phyloP scores from a whole-genome alignment of 1,139 yeast genomes.

The Blastobotrys aristatus region DNA sequence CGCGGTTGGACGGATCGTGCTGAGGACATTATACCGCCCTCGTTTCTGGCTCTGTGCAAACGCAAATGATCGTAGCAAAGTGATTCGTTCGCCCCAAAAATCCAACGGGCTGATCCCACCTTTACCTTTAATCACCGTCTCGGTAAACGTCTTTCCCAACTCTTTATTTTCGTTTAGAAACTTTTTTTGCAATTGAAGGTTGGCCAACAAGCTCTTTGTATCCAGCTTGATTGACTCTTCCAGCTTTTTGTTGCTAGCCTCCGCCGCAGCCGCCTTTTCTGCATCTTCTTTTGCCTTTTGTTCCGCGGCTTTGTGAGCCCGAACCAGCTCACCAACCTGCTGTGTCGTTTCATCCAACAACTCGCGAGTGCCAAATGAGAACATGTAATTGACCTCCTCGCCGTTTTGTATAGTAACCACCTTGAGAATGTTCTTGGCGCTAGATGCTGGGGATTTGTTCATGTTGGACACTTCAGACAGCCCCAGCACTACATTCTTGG shows the following conservation, averaged over 20 bases:
- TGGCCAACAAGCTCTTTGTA: constrained; percentile 48
- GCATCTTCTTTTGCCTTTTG: constrained; percentile 42
- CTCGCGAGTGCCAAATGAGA: constrained; percentile 64
- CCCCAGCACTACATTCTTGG: constrained; percentile 14
- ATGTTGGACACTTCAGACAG: constrained; percentile 29
- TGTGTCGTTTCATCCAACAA: constrained; percentile 73
- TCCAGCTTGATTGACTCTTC: constrained; percentile 34
- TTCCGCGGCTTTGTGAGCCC: constrained; percentile 39
- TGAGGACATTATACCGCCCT: constrained; percentile 91
- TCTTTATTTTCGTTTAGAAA: constrained; percentile 63
- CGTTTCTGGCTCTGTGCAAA: constrained; percentile 75
- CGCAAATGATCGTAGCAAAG: constrained; percentile 78
- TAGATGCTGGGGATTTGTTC: constrained; percentile 69
- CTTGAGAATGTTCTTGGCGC: constrained; percentile 65
- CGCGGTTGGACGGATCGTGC: constrained; percentile 88
- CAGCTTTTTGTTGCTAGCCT: constrained; percentile 29
- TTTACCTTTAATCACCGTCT: constrained; percentile 77
- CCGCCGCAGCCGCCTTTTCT: constrained; percentile 25
- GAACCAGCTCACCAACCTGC: constrained; percentile 61
- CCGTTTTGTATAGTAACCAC: constrained; percentile 41
- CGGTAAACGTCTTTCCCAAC: constrained; percentile 75
- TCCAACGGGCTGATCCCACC: constrained; percentile 60
- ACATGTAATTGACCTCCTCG: constrained; percentile 45
- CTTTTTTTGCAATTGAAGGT: constrained; percentile 73
- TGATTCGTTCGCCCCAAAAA: constrained; percentile 85